Base-by-base conservation (phyloP, 1,284 basidiomycete species). In the Sporisorium exsertum region DNA sequence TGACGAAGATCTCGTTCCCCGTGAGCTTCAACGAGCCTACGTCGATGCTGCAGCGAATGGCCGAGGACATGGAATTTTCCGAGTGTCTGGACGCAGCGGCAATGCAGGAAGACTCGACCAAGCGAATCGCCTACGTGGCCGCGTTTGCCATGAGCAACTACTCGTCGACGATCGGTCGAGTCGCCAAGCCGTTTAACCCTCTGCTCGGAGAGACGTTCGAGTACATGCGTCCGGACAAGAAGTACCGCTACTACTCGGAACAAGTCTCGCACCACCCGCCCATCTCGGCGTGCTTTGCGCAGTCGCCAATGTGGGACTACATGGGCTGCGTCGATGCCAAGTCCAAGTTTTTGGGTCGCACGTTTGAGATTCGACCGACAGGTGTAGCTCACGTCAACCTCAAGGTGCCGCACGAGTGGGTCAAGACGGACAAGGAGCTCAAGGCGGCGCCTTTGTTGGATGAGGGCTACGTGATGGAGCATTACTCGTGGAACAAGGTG, bases 61-160 rank as follows among this genome's bases (percentile, higher is more conserved):
- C 87, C 10, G 87, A 87, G 70, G 87, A 87, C 76, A 85, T 87
- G 84, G 79, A 81, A 54, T 84, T 80, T 49, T 66, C 77, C 20
- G 78, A 82, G 32, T 79, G 78, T 40, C 71, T 96, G 77, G 94
- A 96, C 81, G 91, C 92, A 3, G 96, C 96, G 13, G 90, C 90
- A 2, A 87, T 88, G 56, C 93, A 96, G 82, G 84, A 86, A 37
- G 94, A 97, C 81, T 91, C 93, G 7, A 89, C 92, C 52, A 90
- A 91, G 64, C 91, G 96, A 8, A 91, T 97, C 64, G 95, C 94
- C 0, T 99, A 92, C 82, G 94, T 99, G 4, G 94, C 93, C 13
- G 96, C 94, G 0, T 99, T 98, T 86, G 96, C 95, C 2, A 97
- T 97, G 94, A 94, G 93, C 45, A 98, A 98, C 87, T 98, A 99